Evolutionary conservation across 140 eudicot genomes (phyloP).

Genomic region (Bidens hawaiensis): DNA sequence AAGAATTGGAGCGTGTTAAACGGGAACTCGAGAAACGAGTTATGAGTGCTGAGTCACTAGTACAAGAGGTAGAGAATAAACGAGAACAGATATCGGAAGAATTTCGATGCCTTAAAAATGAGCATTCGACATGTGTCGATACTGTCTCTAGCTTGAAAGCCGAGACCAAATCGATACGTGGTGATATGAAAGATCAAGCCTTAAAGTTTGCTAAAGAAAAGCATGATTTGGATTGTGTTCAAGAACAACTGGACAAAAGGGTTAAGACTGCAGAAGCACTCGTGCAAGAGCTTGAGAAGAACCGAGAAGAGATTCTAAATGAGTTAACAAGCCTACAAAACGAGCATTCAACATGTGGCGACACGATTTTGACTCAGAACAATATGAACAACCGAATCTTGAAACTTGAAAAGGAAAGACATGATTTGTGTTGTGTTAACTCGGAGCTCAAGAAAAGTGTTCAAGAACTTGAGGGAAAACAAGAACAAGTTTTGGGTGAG

Average conservation of each 20-base stretch:
- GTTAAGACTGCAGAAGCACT: constrained; percentile 21
- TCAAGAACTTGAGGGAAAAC: constrained; percentile 66
- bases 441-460: constrained; percentile 66
- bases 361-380: constrained; percentile 42
- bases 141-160: constrained; percentile 42
- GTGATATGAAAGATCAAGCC: constrained; percentile 52
- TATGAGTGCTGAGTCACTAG: constrained; percentile 47
- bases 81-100: constrained; percentile 67
- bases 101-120: constrained; percentile 55
- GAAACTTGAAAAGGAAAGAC: constrained; percentile 46
- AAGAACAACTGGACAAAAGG: constrained; percentile 51
- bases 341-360: constrained; percentile 69
- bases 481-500: constrained; percentile 77
- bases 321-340: constrained; percentile 65
- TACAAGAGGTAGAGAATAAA: constrained; percentile 69
- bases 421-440: constrained; percentile 41
- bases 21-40: constrained; percentile 19
- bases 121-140: constrained; percentile 60
- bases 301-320: constrained; percentile 60
- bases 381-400: constrained; percentile 50
- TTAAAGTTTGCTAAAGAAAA: constrained; percentile 51
- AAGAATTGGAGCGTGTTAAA: constrained; percentile 8
- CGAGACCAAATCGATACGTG: constrained; percentile 52
- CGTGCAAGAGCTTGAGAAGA: constrained; percentile 61
- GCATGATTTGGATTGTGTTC: constrained; percentile 35